Base-by-base conservation (phyloP, 257 asterid species). In the Mentha longifolia region DNA sequence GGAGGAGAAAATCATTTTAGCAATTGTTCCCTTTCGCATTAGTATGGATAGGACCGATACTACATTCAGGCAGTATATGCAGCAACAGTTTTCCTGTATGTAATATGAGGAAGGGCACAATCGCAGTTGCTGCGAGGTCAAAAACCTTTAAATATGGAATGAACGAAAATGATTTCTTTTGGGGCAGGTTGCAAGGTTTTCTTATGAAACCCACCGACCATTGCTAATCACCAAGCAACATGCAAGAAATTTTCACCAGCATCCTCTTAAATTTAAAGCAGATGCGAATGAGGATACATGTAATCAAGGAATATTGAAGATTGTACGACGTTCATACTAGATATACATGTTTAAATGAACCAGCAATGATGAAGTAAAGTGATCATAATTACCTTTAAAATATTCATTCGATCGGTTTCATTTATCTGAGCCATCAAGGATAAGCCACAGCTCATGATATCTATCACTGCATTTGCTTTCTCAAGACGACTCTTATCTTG, bases 321-420 rank as follows among this genome's bases (percentile, higher is more conserved):
- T 19, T 51, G 33, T 17, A 68, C 63, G 43, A 13, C 49, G 57
- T 58, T 46, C 55, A 57, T 70, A 65, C 17, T 35, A 69, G 57
- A 63, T 10, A 16, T 54, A 13, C 39, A 72, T 68, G 66, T 35
- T 39, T 11, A 52, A 59, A 68, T 50, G 42, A 51, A 73, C 52
- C 61, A 11, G 67, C 41, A 61, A 62, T 41, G 16, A 16, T 46
- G 61, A 55, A 65, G 68, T 39, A 63, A 61, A 67, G 55, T 54
- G 58, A 70, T 56, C 39, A 51, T 39, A 39, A 57, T 61, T 86
- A 92, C 99, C 99, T 92, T 95, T 70, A 95, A 77, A 57, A 92
- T 95, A 84, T 95, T 95, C 89, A 92, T 82, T 70, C 92, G 92
- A 70, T 95, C 98, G 12, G 99, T 95, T 85, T 95, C 98, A 74